Evolutionary conservation across 352 stramenopile genomes (phyloP).

Genomic region (Phytophthora crassamura): DNA sequence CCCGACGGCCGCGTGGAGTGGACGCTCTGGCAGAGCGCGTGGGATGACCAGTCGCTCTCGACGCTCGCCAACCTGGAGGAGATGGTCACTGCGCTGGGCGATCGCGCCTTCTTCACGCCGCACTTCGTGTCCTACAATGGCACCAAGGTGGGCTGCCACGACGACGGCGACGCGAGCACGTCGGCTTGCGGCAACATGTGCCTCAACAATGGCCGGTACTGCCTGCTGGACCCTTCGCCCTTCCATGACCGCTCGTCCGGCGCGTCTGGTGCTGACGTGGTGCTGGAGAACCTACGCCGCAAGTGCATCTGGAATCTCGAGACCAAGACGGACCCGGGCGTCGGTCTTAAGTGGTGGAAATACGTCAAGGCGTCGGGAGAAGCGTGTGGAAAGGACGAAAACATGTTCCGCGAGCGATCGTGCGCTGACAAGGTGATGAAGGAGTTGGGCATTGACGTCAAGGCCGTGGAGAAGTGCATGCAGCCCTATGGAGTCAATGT

Average conservation of each 20-base stretch:
- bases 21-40: slow-evolving; percentile 96
- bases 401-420: slow-evolving; percentile 85
- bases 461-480: slow-evolving; percentile 94
- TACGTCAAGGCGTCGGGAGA: slow-evolving; percentile 94
- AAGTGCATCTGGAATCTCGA: slow-evolving; percentile 96
- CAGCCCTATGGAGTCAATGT: slow-evolving; percentile 89
- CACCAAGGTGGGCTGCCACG: slow-evolving; percentile 91
- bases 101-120: slow-evolving; percentile 95
- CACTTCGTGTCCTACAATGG: slow-evolving; percentile 98
- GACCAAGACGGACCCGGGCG: slow-evolving; percentile 73
- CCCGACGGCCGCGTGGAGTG: slow-evolving; percentile 97
- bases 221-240: slow-evolving; percentile 93
- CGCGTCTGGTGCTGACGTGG: slow-evolving; percentile 94
- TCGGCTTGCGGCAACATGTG: slow-evolving; percentile 96
- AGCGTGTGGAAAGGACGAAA: slow-evolving; percentile 86
- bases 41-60: slow-evolving; percentile 85
- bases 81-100: slow-evolving; percentile 86
- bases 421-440: slow-evolving; percentile 94
- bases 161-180: slow-evolving; percentile 55
- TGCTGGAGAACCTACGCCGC: slow-evolving; percentile 92
- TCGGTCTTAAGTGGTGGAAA: slow-evolving; percentile 95
- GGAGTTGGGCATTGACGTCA: slow-evolving; percentile 82
- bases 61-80: slow-evolving; percentile 87
- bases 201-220: slow-evolving; percentile 98
- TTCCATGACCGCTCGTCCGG: slow-evolving; percentile 94